Conservation (phyloP, 306 rosid species). For the Alnus glutinosa region DNA sequence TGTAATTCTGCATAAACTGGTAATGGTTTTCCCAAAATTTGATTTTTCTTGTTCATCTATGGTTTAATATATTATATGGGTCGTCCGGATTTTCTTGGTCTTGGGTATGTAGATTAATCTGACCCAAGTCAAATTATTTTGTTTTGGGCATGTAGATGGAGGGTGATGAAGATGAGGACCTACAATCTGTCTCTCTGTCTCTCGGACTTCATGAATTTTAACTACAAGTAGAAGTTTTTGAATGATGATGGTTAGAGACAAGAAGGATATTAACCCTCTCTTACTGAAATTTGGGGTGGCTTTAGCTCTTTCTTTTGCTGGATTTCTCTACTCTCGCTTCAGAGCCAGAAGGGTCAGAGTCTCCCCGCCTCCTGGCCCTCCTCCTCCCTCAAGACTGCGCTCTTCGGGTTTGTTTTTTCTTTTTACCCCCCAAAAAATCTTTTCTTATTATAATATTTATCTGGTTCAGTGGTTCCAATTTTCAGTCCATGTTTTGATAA, state of each 20-base stretch:
- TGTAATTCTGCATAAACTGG: neutral
- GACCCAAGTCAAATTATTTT: slow-evolving; percentile 13
- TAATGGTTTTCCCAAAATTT: neutral
- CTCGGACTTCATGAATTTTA: slow-evolving; percentile 29
- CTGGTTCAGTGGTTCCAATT: neutral
- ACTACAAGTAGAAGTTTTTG: slow-evolving; percentile 16
- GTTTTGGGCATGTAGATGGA: slow-evolving; percentile 50
- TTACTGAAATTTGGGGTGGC: slow-evolving; percentile 69
- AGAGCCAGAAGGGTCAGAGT: slow-evolving; percentile 44
- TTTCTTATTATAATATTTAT: neutral
- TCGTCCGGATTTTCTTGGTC: neutral
- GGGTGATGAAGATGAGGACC: slow-evolving; percentile 55
- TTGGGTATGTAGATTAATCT: slow-evolving; percentile 11
- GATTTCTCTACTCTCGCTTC: slow-evolving; percentile 56
- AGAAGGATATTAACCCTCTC: slow-evolving; percentile 52
- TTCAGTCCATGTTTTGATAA: neutral
- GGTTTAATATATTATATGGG: neutral
- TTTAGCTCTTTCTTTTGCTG: slow-evolving; percentile 76
- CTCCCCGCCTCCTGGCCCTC: slow-evolving; percentile 35
- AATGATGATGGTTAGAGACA: slow-evolving; percentile 35
- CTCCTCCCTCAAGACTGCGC: neutral
- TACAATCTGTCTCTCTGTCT: slow-evolving; percentile 9
- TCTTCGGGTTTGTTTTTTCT: slow-evolving; percentile 49
- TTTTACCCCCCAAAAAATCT: neutral
- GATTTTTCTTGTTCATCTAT: neutral